Percentiles rank a stretch among this genome's conserved stretches.
Evolutionary conservation across 2,329 filamentous ascomycete species (phyloP).

Genomic region (Claviceps arundinis): DNA sequence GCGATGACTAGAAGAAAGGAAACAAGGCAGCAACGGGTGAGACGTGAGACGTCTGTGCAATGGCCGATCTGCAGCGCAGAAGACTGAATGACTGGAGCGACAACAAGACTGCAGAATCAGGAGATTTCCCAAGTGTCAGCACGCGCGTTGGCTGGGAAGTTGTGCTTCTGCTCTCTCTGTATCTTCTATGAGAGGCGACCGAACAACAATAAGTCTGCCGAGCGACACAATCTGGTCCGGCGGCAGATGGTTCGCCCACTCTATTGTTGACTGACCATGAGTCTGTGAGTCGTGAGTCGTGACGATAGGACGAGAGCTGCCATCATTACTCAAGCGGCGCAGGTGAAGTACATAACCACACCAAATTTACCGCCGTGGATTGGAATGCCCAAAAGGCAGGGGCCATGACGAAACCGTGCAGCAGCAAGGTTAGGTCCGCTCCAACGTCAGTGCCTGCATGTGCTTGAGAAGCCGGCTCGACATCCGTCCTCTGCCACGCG

Average conservation of each 20-base stretch:
- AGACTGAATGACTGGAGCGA: conserved; percentile 1
- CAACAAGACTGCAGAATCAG: conserved; percentile 2
- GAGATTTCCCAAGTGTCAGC: background rate
- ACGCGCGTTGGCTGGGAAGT: background rate
- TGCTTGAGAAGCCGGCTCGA: background rate
- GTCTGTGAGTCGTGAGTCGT: background rate
- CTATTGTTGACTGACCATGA: conserved; percentile 3
- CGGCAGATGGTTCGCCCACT: conserved; percentile 1
- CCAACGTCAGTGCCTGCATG: background rate
- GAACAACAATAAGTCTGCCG: background rate
- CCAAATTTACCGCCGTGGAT: background rate
- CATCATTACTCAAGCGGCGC: background rate
- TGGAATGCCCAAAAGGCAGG: background rate
- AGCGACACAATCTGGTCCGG: background rate
- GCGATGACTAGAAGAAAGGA: background rate
- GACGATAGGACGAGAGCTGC: background rate
- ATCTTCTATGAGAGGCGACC: background rate
- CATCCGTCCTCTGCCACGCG: background rate
- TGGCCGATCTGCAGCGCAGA: conserved; percentile 10
- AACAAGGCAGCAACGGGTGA: conserved; percentile 6
- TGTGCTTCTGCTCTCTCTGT: background rate
- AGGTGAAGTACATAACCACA: conserved; percentile 1
- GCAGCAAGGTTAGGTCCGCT: conserved; percentile 4
- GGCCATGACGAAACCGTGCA: conserved; percentile 10
- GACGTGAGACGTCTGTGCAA: conserved; percentile 7